These are phyloP conservation scores for Ilyonectria destructans DNA, from an alignment of 2,329 filamentous ascomycete species.

Conservation along the genomic window DNA sequence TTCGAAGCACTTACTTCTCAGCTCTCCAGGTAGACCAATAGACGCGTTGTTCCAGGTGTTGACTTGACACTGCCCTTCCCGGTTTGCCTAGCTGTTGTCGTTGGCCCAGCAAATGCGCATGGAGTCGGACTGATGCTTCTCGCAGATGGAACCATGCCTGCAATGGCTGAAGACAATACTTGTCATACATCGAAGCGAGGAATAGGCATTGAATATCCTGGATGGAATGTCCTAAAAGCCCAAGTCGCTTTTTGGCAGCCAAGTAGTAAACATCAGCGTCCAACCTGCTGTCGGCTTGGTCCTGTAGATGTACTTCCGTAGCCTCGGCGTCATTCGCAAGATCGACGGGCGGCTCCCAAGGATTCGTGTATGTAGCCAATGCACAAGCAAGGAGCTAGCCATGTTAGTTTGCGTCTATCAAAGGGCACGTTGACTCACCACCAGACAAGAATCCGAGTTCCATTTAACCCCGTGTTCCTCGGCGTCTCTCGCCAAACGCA, in stretches of 20 bases:
- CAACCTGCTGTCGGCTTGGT: conserved; percentile 9
- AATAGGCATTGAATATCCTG: conserved; percentile 33
- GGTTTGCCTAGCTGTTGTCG: conserved; percentile 12
- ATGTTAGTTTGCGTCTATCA: background rate
- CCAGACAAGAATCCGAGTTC: conserved; percentile 36
- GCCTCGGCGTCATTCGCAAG: background rate
- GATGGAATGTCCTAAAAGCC: conserved; percentile 26
- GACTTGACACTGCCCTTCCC: background rate
- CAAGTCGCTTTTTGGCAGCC: conserved; percentile 33
- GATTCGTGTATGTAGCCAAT: conserved; percentile 27
- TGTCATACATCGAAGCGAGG: conserved; percentile 31
- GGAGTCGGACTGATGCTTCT: conserved; percentile 26
- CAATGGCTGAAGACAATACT: conserved; percentile 30
- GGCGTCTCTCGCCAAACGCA: conserved; percentile 11
- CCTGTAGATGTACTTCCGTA: conserved; percentile 5
- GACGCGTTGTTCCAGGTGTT: conserved; percentile 28
- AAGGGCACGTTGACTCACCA: conserved; percentile 9
- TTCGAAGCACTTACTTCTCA: conserved; percentile 26
- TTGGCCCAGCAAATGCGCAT: conserved; percentile 25
- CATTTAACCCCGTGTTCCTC: conserved; percentile 32
- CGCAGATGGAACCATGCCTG: conserved; percentile 31
- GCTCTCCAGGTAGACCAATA: conserved; percentile 35
- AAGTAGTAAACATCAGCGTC: conserved; percentile 25
- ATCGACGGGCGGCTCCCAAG: conserved; percentile 11
- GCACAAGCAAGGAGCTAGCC: conserved; percentile 28